Percentiles rank a stretch among this genome's conserved stretches.
phyloP scores from a whole-genome alignment of 2,329 filamentous ascomycete species.

The Claviceps digitariae region DNA sequence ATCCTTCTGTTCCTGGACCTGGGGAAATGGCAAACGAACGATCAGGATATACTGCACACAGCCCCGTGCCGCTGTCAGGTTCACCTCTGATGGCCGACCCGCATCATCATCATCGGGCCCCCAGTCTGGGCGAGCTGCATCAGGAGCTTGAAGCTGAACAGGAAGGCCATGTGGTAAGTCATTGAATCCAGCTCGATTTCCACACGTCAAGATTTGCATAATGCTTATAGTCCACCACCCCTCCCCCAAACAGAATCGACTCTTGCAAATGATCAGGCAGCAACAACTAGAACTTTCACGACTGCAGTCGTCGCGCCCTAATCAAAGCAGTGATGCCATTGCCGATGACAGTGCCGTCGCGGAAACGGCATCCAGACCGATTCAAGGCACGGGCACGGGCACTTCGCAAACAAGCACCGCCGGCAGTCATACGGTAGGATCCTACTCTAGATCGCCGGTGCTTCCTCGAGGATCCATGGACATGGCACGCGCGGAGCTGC shows the following conservation, averaged over 20 bases:
- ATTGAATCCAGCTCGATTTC: not conserved
- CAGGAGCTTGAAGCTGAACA: constrained; percentile 70
- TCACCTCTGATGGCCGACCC: constrained; percentile 39
- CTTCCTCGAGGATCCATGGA: constrained; percentile 45
- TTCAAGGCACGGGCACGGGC: constrained; percentile 22
- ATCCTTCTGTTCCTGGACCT: constrained; percentile 51
- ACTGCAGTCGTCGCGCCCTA: constrained; percentile 34
- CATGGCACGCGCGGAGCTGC: constrained; percentile 39
- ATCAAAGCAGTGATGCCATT: constrained; percentile 23
- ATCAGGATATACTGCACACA: constrained; percentile 17
- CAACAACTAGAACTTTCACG: constrained; percentile 59
- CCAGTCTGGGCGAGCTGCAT: constrained; percentile 63
- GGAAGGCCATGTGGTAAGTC: constrained; percentile 58
- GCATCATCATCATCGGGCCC: constrained; percentile 53
- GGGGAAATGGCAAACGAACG: constrained; percentile 51
- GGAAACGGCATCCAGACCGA: constrained; percentile 29
- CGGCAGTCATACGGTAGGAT: constrained; percentile 18
- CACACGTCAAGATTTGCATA: constrained; percentile 5
- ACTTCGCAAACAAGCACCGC: constrained; percentile 19
- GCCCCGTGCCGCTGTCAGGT: constrained; percentile 32
- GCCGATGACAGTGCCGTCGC: constrained; percentile 36
- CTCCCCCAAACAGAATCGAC: constrained; percentile 44
- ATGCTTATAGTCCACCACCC: not conserved
- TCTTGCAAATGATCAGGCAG: constrained; percentile 62
- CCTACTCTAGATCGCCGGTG: constrained; percentile 37